Evolutionary conservation across 2,329 filamentous ascomycete species (phyloP).

Genomic region (Teratosphaeria epicoccoides): DNA sequence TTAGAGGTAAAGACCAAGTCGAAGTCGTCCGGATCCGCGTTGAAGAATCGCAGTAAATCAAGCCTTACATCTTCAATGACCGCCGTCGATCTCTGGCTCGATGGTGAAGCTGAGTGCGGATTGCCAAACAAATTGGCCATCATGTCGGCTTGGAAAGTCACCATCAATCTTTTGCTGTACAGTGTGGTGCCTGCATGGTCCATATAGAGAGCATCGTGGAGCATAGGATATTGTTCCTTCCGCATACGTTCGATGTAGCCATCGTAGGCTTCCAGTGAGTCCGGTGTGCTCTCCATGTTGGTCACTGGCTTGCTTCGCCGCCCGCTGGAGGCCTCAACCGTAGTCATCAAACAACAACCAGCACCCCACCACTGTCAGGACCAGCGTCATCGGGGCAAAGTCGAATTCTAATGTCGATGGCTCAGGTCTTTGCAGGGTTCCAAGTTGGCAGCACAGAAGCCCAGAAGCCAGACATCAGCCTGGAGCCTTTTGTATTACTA

Average conservation of each 20-base stretch:
- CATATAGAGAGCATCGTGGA: constrained; percentile 48
- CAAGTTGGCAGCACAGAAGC: neutral
- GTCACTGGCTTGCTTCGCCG: neutral
- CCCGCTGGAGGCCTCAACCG: constrained; percentile 4
- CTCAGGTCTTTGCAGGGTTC: neutral
- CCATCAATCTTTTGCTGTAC: constrained; percentile 59
- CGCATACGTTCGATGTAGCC: constrained; percentile 39
- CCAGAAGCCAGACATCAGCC: neutral
- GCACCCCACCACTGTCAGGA: constrained; percentile 6
- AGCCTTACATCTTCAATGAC: constrained; percentile 63
- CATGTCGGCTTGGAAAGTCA: constrained; percentile 69
- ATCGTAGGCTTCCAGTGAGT: constrained; percentile 20
- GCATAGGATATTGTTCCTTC: constrained; percentile 37
- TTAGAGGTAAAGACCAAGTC: constrained; percentile 89
- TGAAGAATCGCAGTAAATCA: constrained; percentile 63
- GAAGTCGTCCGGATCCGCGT: constrained; percentile 68
- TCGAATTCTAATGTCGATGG: neutral
- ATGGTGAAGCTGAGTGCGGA: constrained; percentile 76
- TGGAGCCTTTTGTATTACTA: neutral
- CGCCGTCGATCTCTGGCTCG: constrained; percentile 61
- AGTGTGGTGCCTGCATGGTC: constrained; percentile 90
- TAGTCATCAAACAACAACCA: constrained; percentile 11
- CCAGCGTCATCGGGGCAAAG: constrained; percentile 7
- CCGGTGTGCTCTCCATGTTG: neutral
- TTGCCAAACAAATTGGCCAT: constrained; percentile 74